phyloP scores from a whole-genome alignment of 805 yeast species.

The Yamadazyma takamatsuzukensis region DNA sequence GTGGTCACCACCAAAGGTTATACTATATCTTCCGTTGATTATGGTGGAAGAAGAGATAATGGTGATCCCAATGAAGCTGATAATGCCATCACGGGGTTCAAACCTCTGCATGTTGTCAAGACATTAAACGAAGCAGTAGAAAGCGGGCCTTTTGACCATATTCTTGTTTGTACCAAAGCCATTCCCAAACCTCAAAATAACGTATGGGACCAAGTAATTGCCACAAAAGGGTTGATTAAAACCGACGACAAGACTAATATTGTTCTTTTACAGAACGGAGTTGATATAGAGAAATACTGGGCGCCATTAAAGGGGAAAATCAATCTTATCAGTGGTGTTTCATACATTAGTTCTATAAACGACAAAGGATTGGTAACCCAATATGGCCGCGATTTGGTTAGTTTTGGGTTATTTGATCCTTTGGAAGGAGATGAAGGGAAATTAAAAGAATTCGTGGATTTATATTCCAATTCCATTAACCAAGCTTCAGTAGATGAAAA shows the following conservation, averaged over 20 bases:
- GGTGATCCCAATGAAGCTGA: conserved; percentile 11
- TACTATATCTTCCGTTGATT: conserved; percentile 26
- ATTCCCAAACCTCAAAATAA: conserved; percentile 22
- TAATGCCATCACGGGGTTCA: conserved; percentile 17
- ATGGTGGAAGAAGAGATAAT: conserved; percentile 18
- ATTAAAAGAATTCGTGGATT: conserved; percentile 20
- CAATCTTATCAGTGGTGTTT: conserved; percentile 28
- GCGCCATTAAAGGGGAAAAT: conserved; percentile 10
- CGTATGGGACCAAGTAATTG: conserved; percentile 21
- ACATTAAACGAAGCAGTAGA: conserved; percentile 22
- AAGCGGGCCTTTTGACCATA: conserved; percentile 29
- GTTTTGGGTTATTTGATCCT: conserved; percentile 24
- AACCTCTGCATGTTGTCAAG: conserved; percentile 24
- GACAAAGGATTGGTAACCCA: conserved; percentile 22
- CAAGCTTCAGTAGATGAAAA: conserved; percentile 18
- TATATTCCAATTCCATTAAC: conserved; percentile 21
- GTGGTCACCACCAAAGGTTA: conserved; percentile 24
- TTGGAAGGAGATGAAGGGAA: conserved; percentile 17
- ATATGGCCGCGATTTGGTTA: conserved; percentile 21
- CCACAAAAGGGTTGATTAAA: conserved; percentile 14
- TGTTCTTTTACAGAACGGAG: conserved; percentile 25
- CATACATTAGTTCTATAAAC: conserved; percentile 31
- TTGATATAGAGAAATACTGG: conserved; percentile 24
- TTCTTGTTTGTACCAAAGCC: conserved; percentile 32
- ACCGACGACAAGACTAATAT: conserved; percentile 13